Evolutionary conservation across 164 flowering plant species (phyloP), one percentile per base, ranked within the genome.

Genomic region (Nymphaea thermarum): DNA sequence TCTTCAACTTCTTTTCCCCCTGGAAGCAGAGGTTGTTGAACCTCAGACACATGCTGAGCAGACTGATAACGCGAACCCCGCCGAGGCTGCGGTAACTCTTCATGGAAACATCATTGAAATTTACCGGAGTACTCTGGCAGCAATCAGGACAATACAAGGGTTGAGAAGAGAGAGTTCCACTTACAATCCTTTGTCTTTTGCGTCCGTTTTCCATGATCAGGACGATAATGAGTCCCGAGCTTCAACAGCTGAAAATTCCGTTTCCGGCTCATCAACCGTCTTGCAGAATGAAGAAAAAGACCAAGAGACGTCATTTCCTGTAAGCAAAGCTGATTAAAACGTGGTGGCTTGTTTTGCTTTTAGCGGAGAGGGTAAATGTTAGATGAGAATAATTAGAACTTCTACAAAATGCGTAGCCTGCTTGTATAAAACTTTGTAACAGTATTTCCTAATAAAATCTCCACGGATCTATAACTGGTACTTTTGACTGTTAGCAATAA

Each of bases 151-250:
- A 44, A 86, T 90, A 71, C 77, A 75, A 44, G 87, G 92, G 45
- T 83, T 90, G 42, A 80, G 80, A 59, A 85, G 79, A 67, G 90
- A 82, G 15, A 90, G 97, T 78, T 90, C 97, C 47, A 87, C 97
- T n/a, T 78, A 68, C 68, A 82, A 84, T 62, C 97, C 97, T 6
- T 70, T 87, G 57, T 90, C 94, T 3, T 76, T 83, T 53, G 82
- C 89, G 3, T 77, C 83, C 16, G 73, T 81, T 59, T 76, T 81
- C 51, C 77, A 73, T 60, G 74, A 65, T 67, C 80, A 68, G 68
- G 87, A 83, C 69, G 86, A 78, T 72, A 88, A 83, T 10, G 75
- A 81, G 63, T 60, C 65, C 42, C 89, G 91, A 44, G 85, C 85
- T 55, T 72, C 86, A 43, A 85, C 91, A 25, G 83, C 77, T 62